Conservation (phyloP, 495 filamentous ascomycete species). For the Penicillium simplicissimum region DNA sequence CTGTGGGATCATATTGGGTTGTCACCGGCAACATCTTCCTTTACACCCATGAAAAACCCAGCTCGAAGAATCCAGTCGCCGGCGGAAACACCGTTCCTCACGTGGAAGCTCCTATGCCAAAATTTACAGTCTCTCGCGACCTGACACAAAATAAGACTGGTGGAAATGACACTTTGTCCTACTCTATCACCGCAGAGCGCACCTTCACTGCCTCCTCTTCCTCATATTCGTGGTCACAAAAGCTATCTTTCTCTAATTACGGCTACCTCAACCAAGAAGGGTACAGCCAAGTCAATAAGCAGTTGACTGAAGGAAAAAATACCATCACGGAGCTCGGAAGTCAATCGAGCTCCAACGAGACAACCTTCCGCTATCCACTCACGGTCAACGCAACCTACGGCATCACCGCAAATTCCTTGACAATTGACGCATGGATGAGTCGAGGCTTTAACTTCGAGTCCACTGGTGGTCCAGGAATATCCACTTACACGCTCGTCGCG, state of each 20-base stretch:
- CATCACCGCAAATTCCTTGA: constrained; percentile 49
- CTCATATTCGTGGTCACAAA: constrained; percentile 62
- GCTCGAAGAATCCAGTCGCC: constrained; percentile 31
- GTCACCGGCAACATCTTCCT: constrained; percentile 83
- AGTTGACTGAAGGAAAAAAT: constrained; percentile 60
- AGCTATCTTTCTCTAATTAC: constrained; percentile 55
- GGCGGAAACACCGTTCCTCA: constrained; percentile 18
- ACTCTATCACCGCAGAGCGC: constrained; percentile 58
- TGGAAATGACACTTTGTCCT: constrained; percentile 63
- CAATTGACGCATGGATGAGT: constrained; percentile 58
- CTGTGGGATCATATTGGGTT: constrained; percentile 73
- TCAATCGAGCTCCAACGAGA: constrained; percentile 23
- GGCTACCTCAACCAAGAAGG: constrained; percentile 60
- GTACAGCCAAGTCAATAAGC: constrained; percentile 60
- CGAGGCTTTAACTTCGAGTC: constrained; percentile 57
- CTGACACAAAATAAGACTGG: constrained; percentile 47
- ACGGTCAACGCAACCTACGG: constrained; percentile 57
- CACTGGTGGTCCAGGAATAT: constrained; percentile 47
- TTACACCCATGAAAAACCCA: constrained; percentile 56
- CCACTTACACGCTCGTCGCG: constrained; percentile 50
- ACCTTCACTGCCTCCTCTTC: constrained; percentile 54
- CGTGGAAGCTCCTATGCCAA: constrained; percentile 40
- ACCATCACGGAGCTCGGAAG: constrained; percentile 42
- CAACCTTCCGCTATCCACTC: constrained; percentile 65
- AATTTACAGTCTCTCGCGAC: constrained; percentile 41